Evolutionary conservation across 306 rosid species (phyloP).

Genomic region (Prosopis cineraria): DNA sequence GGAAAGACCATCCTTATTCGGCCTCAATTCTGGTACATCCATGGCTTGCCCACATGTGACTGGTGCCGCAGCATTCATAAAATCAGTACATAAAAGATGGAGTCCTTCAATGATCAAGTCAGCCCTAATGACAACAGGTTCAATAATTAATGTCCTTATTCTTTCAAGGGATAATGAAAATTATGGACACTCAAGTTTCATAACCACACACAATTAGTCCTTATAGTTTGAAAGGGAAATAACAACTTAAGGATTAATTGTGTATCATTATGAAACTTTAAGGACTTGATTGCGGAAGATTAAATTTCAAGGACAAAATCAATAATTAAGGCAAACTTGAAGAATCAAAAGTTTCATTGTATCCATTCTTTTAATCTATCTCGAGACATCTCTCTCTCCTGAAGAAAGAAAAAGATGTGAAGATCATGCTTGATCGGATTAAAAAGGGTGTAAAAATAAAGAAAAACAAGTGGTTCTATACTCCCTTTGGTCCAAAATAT

Average conservation of each 20-base stretch:
- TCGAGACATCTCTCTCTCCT: not conserved
- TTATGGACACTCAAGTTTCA: no score
- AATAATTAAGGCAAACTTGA: no score
- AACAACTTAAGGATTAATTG: no score
- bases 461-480: not conserved
- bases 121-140: constrained; percentile 97
- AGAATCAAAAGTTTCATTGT: no score
- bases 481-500: no score
- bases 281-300: no score
- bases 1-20: constrained; percentile 60
- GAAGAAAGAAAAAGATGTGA: not conserved
- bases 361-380: no score
- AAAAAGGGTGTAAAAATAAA: not conserved
- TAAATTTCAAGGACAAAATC: no score
- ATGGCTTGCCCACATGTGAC: constrained; percentile 98
- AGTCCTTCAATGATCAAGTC: constrained; percentile 88
- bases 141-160: not conserved
- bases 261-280: no score
- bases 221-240: no score
- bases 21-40: constrained; percentile 81
- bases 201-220: no score
- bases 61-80: constrained; percentile 86
- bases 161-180: no score
- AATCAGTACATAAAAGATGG: constrained; percentile 65
- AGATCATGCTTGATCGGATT: not conserved